Evolutionary conservation across 1,284 basidiomycete species (phyloP).

Genomic region (Sanghuangporus sanghuang): DNA sequence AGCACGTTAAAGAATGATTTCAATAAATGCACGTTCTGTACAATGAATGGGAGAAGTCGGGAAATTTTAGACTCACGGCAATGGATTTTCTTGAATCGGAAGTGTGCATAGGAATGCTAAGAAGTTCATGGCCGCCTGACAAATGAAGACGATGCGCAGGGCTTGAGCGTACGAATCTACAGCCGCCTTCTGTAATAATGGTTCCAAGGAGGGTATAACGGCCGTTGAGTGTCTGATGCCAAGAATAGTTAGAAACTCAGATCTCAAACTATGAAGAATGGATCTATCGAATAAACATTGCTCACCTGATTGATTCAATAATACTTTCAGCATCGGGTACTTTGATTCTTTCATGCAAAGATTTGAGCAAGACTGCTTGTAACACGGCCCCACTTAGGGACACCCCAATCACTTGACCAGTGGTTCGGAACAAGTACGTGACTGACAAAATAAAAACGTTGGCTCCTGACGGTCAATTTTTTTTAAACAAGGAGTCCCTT

Average conservation of each 20-base stretch:
- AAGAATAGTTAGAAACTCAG: background rate
- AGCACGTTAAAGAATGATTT: constrained; percentile 16
- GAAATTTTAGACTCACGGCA: constrained; percentile 51
- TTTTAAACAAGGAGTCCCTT: constrained; percentile 34
- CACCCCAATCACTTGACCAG: constrained; percentile 88
- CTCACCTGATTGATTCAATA: constrained; percentile 65
- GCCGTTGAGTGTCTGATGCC: constrained; percentile 68
- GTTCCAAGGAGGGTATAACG: constrained; percentile 70
- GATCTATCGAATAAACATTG: background rate
- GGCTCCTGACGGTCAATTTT: background rate
- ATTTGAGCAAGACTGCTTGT: constrained; percentile 67
- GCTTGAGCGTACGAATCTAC: constrained; percentile 81
- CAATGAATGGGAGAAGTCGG: background rate
- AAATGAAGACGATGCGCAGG: constrained; percentile 82
- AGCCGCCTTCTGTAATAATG: constrained; percentile 59
- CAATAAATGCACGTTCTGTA: constrained; percentile 16
- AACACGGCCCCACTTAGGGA: constrained; percentile 77
- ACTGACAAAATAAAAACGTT: constrained; percentile 41
- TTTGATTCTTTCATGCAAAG: constrained; percentile 67
- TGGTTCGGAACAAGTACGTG: constrained; percentile 86
- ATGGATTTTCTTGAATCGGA: constrained; percentile 69
- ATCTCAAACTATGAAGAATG: background rate
- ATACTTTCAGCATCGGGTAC: constrained; percentile 66
- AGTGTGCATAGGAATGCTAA: constrained; percentile 59
- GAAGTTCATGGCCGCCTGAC: constrained; percentile 60